Base-by-base conservation (phyloP, 1,139 yeast species). In the Yamadazyma atmosphaerica region DNA sequence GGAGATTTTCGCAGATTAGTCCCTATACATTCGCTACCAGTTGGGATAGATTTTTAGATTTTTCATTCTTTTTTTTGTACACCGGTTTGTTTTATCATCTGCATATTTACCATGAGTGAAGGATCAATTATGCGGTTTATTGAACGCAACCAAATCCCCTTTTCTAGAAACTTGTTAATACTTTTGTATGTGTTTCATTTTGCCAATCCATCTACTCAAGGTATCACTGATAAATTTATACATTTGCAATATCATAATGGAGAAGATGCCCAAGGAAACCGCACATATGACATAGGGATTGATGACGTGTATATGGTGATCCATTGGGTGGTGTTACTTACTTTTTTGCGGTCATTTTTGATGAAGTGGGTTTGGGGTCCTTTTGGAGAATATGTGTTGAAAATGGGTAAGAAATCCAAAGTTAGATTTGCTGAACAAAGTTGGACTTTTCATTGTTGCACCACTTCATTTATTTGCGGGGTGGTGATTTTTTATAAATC, bases 381-480 rank as follows among this genome's bases (percentile, higher is more conserved):
- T 13, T 53, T 81, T 42, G 89, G 88, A 2, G 46, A 55, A 12
- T 41, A 55, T n/a, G 45, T 55, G 31, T 63, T 69, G 40, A 67
- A 76, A 13, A 79, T 86, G 41, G 66, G 75, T 2, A 57, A 56
- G 12, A 81, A 78, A 53, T 77, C 82, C 2, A 65, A 70, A 33
- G 76, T 76, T 37, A 72, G 96, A 45, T 88, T 86, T 54, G 84
- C 88, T 38, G 97, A 89, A 62, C 96, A 88, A 65, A 81, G 89
- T 41, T 89, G 96, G 96, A 69, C 79, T 26, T 61, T 79, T 25
- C 55, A 77, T n/a, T 86, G 83, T 57, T 86, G 81, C 60, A 48
- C 74, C 8, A 49, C 64, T 12, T 76, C 86, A 10, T 83, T 83
- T 60, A 40, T 58, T 1, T 65, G 65, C 46, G 96, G 96, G 0